Evolutionary conservation across 805 yeast species (phyloP).

Genomic region (Kluyveromyces dobzhanskii): DNA sequence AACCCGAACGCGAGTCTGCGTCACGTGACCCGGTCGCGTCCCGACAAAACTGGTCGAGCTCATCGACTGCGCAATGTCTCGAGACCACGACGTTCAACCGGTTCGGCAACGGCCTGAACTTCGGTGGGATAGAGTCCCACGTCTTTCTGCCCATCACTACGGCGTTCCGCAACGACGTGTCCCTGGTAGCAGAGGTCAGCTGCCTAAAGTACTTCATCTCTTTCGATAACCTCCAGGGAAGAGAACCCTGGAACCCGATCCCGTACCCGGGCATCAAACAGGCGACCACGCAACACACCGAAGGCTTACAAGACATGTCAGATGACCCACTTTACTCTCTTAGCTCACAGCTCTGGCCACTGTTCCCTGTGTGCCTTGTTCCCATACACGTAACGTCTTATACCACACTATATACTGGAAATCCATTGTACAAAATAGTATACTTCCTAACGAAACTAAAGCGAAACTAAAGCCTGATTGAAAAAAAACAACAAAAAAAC

Average conservation of each 20-base stretch:
- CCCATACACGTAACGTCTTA: too few relatives aligned
- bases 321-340: too few relatives aligned
- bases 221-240: conserved; percentile 81
- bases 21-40: conserved; percentile 12
- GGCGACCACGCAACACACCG: conserved; percentile 70
- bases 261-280: conserved; percentile 75
- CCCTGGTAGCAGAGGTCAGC: conserved; percentile 46
- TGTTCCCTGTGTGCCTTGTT: too few relatives aligned
- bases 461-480: too few relatives aligned
- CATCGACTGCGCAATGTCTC: conserved; percentile 24
- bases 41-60: conserved; percentile 2
- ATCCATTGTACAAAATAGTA: too few relatives aligned
- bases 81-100: conserved; percentile 74
- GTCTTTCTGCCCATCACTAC: conserved; percentile 96
- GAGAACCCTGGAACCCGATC: conserved; percentile 69
- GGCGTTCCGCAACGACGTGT: conserved; percentile 45
- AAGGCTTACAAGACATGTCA: conserved; percentile 8
- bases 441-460: too few relatives aligned
- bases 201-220: conserved; percentile 82
- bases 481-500: too few relatives aligned
- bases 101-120: conserved; percentile 73
- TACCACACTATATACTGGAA: too few relatives aligned
- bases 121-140: conserved; percentile 86
- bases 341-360: too few relatives aligned
- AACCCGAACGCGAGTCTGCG: too few relatives aligned